Percentiles rank a stretch among this genome's conserved stretches.
These are phyloP conservation scores for Penicillium paradoxum DNA, from an alignment of 495 filamentous ascomycete genomes.

Conservation along the genomic window DNA sequence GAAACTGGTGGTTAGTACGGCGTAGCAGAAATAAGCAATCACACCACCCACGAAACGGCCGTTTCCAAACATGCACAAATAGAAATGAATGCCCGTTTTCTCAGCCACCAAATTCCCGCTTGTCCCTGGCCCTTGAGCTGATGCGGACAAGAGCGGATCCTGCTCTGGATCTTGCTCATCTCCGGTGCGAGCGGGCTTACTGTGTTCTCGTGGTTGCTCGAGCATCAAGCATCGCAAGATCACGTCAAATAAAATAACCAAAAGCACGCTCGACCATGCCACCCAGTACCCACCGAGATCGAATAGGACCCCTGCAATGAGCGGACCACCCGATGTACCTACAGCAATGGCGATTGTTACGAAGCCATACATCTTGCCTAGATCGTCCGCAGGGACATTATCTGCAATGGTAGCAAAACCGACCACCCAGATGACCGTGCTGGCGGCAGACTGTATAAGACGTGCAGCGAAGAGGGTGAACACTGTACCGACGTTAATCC, in stretches of 20 bases:
- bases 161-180: not conserved
- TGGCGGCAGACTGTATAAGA: not conserved
- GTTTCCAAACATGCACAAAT: conserved; percentile 14
- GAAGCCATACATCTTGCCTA: conserved; percentile 19
- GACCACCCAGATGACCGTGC: conserved; percentile 15
- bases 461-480: conserved; percentile 12
- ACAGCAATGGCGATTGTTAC: conserved; percentile 15
- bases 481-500: not conserved
- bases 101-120: not conserved
- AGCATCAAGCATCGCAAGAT: conserved; percentile 24
- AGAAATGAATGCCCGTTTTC: conserved; percentile 7
- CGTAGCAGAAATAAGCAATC: conserved; percentile 10
- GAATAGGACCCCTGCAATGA: conserved; percentile 20
- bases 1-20: conserved; percentile 23
- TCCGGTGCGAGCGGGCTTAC: not conserved
- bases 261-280: conserved; percentile 23
- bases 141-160: not conserved
- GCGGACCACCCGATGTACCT: conserved; percentile 22
- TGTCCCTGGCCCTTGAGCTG: not conserved
- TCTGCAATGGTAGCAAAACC: conserved; percentile 22
- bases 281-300: conserved; percentile 25
- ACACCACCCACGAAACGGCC: conserved; percentile 12
- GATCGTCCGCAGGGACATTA: conserved; percentile 12
- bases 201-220: conserved; percentile 9
- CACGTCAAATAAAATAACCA: conserved; percentile 18